phyloP scores from a whole-genome alignment of 2,329 filamentous ascomycete species.

The Fusarium equiseti region DNA sequence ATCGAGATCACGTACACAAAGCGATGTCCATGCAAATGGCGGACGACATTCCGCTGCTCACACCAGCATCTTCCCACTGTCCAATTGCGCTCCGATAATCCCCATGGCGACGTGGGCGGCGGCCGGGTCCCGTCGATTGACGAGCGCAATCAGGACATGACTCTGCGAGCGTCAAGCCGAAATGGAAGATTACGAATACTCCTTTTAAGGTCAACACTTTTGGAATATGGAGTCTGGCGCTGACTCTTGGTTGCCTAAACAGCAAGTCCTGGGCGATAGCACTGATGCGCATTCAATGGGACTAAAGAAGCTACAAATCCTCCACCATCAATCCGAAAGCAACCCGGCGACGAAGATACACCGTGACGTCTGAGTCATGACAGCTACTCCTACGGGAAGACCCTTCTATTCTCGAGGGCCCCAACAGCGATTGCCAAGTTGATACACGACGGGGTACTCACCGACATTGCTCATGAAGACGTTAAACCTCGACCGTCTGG shows the following conservation, averaged over 20 bases:
- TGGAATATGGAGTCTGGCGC: too few relatives aligned
- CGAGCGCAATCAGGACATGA: not conserved
- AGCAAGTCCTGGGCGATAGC: not conserved
- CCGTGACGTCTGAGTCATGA: not conserved
- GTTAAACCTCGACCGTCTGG: too few relatives aligned
- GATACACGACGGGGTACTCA: not conserved
- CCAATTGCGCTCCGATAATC: not conserved
- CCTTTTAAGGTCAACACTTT: not conserved
- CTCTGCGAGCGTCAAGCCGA: not conserved
- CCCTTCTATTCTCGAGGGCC: too few relatives aligned
- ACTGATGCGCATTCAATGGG: not conserved
- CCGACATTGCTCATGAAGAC: too few relatives aligned
- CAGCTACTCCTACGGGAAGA: not conserved
- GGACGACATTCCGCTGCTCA: not conserved
- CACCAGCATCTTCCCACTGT: not conserved
- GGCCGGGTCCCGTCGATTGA: not conserved
- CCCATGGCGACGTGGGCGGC: not conserved
- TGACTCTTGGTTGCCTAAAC: not conserved
- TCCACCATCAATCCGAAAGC: not conserved
- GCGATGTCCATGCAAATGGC: not conserved
- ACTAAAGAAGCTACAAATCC: not conserved
- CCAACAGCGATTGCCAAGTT: not conserved
- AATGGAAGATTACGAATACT: not conserved
- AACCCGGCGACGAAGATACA: not conserved
- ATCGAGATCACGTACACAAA: not conserved